Percentiles rank a stretch among this genome's conserved stretches.
Conservation (phyloP, 2,329 filamentous ascomycete genomes). For the Escovopsis sp. region DNA sequence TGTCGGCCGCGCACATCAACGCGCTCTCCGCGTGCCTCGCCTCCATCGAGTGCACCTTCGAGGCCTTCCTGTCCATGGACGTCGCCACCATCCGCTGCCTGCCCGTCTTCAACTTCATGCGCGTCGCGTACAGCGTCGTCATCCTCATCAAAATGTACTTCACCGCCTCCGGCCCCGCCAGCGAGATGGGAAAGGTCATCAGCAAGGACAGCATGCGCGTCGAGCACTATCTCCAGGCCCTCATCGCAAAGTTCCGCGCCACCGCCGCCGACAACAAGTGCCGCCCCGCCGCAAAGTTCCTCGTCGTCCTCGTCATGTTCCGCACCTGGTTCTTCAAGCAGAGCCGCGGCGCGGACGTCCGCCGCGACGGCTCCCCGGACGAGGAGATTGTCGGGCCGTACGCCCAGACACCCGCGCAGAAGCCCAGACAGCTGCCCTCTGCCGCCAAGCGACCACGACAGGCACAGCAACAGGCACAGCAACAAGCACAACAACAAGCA, state of each 20-base stretch:
- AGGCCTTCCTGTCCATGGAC: conserved; percentile 49
- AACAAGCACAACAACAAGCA: background rate
- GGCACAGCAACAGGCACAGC: background rate
- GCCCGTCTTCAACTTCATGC: conserved; percentile 57
- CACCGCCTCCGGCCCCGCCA: conserved; percentile 46
- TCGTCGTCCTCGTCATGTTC: conserved; percentile 55
- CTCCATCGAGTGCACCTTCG: conserved; percentile 52
- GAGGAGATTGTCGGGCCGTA: no score
- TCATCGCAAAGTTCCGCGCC: conserved; percentile 52
- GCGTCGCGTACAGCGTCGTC: conserved; percentile 56
- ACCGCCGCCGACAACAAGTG: conserved; percentile 49
- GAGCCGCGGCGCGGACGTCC: conserved; percentile 13
- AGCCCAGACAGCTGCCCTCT: conserved; percentile 1
- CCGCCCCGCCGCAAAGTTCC: conserved; percentile 53
- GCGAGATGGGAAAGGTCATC: conserved; percentile 56
- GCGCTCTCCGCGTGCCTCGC: conserved; percentile 52
- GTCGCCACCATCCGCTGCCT: conserved; percentile 44
- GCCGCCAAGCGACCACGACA: no score
- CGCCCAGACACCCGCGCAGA: conserved; percentile 3
- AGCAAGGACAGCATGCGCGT: conserved; percentile 52
- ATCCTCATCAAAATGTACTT: conserved; percentile 63
- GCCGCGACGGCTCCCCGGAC: background rate
- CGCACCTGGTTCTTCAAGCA: conserved; percentile 52
- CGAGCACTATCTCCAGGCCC: conserved; percentile 50
- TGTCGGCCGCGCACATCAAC: conserved; percentile 42